phyloP scores from a whole-genome alignment of 1,284 basidiomycete species.

The Ustilago shanxiensis region DNA sequence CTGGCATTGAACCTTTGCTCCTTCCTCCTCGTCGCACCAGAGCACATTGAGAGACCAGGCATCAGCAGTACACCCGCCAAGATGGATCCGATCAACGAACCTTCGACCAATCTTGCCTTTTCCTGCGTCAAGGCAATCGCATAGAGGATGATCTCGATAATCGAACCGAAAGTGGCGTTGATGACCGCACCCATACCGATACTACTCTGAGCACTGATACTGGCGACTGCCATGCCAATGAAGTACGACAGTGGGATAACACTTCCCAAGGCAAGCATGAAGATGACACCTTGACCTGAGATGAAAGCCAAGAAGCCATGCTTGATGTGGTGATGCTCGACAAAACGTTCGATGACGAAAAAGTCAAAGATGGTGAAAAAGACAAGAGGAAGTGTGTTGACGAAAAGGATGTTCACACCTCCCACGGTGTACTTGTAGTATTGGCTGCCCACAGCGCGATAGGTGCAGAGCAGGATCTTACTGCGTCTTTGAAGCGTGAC shows the following conservation, averaged over 20 bases:
- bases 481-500: slow-evolving; percentile 66
- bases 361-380: slow-evolving; percentile 97
- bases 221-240: slow-evolving; percentile 99
- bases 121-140: slow-evolving; percentile 86
- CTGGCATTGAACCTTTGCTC: slow-evolving; percentile 99
- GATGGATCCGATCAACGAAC: slow-evolving; percentile 89
- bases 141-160: slow-evolving; percentile 97
- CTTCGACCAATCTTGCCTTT: slow-evolving; percentile 95
- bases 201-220: slow-evolving; percentile 95
- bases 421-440: slow-evolving; percentile 99
- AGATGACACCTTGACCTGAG: slow-evolving; percentile 83
- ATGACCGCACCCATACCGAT: slow-evolving; percentile 99
- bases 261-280: slow-evolving; percentile 85
- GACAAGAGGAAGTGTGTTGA: slow-evolving; percentile 93
- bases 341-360: slow-evolving; percentile 81
- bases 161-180: slow-evolving; percentile 98
- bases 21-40: slow-evolving; percentile 89
- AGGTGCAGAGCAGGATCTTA: slow-evolving; percentile 93
- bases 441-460: slow-evolving; percentile 87
- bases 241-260: slow-evolving; percentile 99
- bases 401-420: slow-evolving; percentile 97
- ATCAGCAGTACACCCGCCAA: slow-evolving; percentile 97
- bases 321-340: slow-evolving; percentile 76
- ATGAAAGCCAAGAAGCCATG: slow-evolving; percentile 78
- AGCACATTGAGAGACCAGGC: slow-evolving; percentile 97